Evolutionary conservation across 192 early-diverging fungal species (phyloP).

Genomic region (Jimgerdemannia lactiflua): DNA sequence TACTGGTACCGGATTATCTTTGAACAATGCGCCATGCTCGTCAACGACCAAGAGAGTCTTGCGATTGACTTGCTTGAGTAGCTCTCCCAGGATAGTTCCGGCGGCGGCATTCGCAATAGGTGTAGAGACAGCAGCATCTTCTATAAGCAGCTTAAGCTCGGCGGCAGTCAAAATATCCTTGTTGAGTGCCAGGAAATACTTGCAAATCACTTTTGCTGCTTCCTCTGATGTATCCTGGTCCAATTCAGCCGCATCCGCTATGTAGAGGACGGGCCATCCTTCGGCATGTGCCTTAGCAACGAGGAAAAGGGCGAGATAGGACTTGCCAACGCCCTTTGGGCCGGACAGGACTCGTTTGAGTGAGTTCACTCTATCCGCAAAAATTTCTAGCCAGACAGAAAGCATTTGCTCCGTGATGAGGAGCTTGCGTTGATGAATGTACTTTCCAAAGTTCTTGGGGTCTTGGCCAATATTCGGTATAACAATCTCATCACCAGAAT

Average conservation of each 20-base stretch:
- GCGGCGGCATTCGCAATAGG: too few species aligned
- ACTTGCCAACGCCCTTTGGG: constrained; percentile 24
- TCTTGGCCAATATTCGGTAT: neutral
- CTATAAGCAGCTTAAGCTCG: constrained; percentile 1
- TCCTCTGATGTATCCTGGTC: neutral
- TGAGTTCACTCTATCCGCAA: neutral
- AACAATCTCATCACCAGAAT: constrained; percentile 3
- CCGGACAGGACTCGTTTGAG: constrained; percentile 27
- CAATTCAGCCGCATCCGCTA: constrained; percentile 26
- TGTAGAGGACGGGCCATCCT: constrained; percentile 23
- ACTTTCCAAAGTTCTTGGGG: constrained; percentile 10
- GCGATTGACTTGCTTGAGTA: constrained; percentile 6
- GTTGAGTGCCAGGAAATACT: constrained; percentile 20
- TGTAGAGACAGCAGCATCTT: too few species aligned
- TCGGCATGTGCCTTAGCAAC: constrained; percentile 23
- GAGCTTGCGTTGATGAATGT: constrained; percentile 7
- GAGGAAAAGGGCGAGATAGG: constrained; percentile 23
- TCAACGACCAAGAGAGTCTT: constrained; percentile 26
- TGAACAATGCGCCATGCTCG: constrained; percentile 27
- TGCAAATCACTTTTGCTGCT: constrained; percentile 1
- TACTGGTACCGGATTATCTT: constrained; percentile 9
- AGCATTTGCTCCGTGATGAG: constrained; percentile 28
- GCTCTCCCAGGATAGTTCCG: neutral
- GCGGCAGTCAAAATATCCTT: constrained; percentile 32
- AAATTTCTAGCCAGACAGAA: constrained; percentile 14